Evolutionary conservation across 805 yeast genomes (phyloP).

Genomic region (Metschnikowia sp.): DNA sequence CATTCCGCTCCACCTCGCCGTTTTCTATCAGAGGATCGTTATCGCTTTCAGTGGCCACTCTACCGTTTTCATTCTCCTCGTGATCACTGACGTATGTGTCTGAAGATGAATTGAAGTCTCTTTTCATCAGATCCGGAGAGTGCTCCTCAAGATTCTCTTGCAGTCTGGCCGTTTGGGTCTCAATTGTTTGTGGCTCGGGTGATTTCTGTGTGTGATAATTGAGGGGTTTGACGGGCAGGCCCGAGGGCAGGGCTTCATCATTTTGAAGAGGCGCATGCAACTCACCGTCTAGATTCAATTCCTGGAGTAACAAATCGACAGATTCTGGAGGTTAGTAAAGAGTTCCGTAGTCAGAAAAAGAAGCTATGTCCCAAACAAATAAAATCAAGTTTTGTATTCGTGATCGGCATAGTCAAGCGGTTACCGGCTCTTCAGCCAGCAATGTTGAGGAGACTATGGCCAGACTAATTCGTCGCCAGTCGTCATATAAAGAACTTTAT

Average conservation of each 20-base stretch:
- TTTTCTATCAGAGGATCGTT: background rate
- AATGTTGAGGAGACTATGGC: too few species aligned
- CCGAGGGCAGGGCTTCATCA: constrained; percentile 16
- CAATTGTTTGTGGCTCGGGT: background rate
- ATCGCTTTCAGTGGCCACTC: background rate
- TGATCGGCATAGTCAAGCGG: background rate
- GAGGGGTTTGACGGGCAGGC: constrained; percentile 34
- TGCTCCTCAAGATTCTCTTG: background rate
- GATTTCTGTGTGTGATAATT: constrained; percentile 21
- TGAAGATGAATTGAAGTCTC: constrained; percentile 38
- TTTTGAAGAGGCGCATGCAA: constrained; percentile 7
- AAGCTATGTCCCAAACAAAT: too few species aligned
- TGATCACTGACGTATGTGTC: constrained; percentile 40
- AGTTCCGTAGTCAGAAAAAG: too few species aligned
- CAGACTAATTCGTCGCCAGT: too few species aligned
- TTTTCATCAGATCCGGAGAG: constrained; percentile 6
- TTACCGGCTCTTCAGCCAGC: too few species aligned
- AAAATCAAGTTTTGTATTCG: background rate
- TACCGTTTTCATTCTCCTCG: background rate
- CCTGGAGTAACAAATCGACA: constrained; percentile 28
- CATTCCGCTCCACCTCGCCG: background rate
- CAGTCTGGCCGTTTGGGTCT: background rate
- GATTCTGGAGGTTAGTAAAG: constrained; percentile 25
- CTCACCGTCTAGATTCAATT: constrained; percentile 21
- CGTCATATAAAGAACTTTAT: too few species aligned